phyloP scores from a whole-genome alignment of 257 asterid genomes.

The Echites panduratus region DNA sequence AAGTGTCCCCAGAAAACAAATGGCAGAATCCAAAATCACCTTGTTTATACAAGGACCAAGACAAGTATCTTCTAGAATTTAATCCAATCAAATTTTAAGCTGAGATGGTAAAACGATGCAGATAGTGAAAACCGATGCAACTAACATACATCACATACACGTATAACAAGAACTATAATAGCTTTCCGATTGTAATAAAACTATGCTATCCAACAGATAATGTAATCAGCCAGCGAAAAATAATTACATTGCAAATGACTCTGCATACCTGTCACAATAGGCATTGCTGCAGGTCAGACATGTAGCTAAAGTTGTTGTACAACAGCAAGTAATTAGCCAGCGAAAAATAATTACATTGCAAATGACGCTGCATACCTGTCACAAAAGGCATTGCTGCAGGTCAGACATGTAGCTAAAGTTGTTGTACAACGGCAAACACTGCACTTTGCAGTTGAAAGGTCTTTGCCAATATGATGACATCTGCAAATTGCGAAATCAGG shows the following conservation, averaged over 20 bases:
- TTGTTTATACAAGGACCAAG: neutral
- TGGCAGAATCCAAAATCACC: neutral
- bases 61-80: neutral
- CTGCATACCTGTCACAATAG: conserved; percentile 68
- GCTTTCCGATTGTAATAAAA: no score
- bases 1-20: neutral
- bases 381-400: conserved; percentile 63
- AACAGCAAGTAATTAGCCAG: neutral
- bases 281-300: conserved; percentile 63
- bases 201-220: no score
- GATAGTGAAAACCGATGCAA: neutral
- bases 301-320: conserved; percentile 58
- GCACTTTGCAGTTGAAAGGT: conserved; percentile 51
- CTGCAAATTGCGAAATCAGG: conserved; percentile 35
- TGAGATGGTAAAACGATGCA: neutral
- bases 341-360: neutral
- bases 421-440: conserved; percentile 55
- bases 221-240: conserved; percentile 1
- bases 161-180: no score
- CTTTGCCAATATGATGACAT: conserved; percentile 60
- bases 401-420: conserved; percentile 62
- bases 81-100: neutral
- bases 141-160: neutral
- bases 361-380: conserved; percentile 49
- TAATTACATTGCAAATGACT: neutral